Base-by-base conservation (phyloP, 345 rosid genomes). In the Acer negundo region DNA sequence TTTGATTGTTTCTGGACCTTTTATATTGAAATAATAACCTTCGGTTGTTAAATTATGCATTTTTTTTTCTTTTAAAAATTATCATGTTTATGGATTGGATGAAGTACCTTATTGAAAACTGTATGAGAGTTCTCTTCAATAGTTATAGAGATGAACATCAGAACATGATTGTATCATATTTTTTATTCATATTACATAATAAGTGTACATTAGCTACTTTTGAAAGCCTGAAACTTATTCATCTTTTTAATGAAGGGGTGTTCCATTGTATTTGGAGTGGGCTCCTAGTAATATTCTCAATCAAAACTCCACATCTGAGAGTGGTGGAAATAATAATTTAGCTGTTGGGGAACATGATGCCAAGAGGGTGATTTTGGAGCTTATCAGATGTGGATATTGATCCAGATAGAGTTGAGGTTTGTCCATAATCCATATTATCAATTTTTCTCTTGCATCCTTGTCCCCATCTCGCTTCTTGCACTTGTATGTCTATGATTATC, bases 201-300 rank as follows among this genome's bases (percentile, higher is more conserved):
- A 74, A 53, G 46, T 6, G 10, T 64, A 64, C 7, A 7, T 47
- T 51, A 19, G 22, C 62, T 28, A 26, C 70, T 64, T 58, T 73
- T 15, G 22, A 42, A 49, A 16, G 71, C 44, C 64, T 75, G 58
- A 51, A 17, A 63, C 49, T 61, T 26, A 2, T 46, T 28, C 31
- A 28, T 28, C 23, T 81, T 73, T 1, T 26, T 75, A 16, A 72
- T 81, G 69, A 85, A 95, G 99, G 92, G 97, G 91, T 90, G 94
- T 82, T 71, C 97, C 98, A 35, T 77, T 96, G 75, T 94, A 92
- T 84, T 83, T 94, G 88, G 99, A 96, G 85, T 94, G 98, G 99
- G 97, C 98, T 84, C 97, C 99, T 53, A 81, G 64, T 28, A 72
- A 94, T 87, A 83, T 96, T 80, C 91, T 96, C 59, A 78, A 69